A percentile compares a stretch with the other conserved stretches of the same genome.
These are phyloP conservation scores for Mycena indigotica DNA, from an alignment of 768 basidiomycete genomes.

Conservation along the genomic window DNA sequence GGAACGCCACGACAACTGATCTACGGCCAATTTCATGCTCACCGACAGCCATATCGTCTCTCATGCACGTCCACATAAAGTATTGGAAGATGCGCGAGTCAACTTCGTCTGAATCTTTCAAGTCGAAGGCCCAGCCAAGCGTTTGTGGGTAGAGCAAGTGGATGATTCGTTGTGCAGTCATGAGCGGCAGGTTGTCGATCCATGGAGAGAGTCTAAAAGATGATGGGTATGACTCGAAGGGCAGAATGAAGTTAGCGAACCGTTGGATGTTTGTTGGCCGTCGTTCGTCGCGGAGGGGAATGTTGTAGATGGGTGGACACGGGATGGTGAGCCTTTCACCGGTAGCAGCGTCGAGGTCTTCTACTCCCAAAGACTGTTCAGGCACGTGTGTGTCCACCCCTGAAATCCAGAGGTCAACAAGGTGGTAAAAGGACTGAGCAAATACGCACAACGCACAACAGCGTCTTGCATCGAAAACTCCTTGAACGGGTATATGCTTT, in stretches of 20 bases:
- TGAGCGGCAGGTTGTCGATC: slow-evolving; percentile 54
- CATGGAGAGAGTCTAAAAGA: slow-evolving; percentile 46
- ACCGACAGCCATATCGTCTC: slow-evolving; percentile 24
- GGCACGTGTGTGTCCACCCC: slow-evolving; percentile 45
- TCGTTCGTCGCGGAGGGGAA: slow-evolving; percentile 35
- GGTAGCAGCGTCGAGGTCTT: slow-evolving; percentile 41
- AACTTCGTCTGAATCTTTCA: slow-evolving; percentile 33
- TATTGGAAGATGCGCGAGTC: slow-evolving; percentile 47
- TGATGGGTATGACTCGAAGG: neutral
- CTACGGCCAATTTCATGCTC: slow-evolving; percentile 26
- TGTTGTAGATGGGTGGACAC: slow-evolving; percentile 40
- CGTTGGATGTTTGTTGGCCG: slow-evolving; percentile 45
- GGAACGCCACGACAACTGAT: slow-evolving; percentile 56
- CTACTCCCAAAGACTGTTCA: slow-evolving; percentile 32
- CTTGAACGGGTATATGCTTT: slow-evolving; percentile 43
- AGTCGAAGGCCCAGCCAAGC: slow-evolving; percentile 43
- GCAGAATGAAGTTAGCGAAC: slow-evolving; percentile 30
- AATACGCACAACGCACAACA: slow-evolving; percentile 44
- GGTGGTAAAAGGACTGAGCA: no score
- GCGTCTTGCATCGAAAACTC: slow-evolving; percentile 32
- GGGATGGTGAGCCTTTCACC: slow-evolving; percentile 48
- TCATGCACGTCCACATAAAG: slow-evolving; percentile 44
- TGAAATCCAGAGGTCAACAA: slow-evolving; percentile 24
- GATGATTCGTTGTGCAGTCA: slow-evolving; percentile 49
- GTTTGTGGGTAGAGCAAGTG: slow-evolving; percentile 49